phyloP scores from a whole-genome alignment of 768 basidiomycete genomes.

The Amylocystis lapponica region DNA sequence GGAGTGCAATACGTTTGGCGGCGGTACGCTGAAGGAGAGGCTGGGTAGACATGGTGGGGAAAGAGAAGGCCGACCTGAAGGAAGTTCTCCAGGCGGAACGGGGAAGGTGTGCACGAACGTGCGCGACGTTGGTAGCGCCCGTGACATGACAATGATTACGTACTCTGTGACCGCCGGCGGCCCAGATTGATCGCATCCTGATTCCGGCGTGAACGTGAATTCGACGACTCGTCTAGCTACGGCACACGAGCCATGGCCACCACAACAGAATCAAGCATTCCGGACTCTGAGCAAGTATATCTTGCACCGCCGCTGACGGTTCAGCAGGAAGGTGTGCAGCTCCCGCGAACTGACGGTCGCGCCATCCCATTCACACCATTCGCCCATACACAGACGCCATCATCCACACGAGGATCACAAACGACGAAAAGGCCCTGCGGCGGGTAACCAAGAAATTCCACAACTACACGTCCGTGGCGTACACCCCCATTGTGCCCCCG shows the following conservation, averaged over 20 bases:
- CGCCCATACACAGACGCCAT: slow-evolving; percentile 53
- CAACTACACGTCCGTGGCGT: slow-evolving; percentile 56
- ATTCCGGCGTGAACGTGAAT: too few relatives aligned
- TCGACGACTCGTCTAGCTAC: too few relatives aligned
- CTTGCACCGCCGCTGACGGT: slow-evolving; percentile 16
- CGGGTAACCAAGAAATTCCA: slow-evolving; percentile 81
- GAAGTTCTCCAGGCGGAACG: slow-evolving; percentile 1
- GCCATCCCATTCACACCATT: not conserved
- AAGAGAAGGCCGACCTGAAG: not conserved
- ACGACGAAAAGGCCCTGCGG: slow-evolving; percentile 74
- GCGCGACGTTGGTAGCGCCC: slow-evolving; percentile 19
- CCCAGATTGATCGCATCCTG: too few relatives aligned
- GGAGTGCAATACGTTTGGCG: slow-evolving; percentile 91
- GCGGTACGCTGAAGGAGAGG: slow-evolving; percentile 95
- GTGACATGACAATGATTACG: slow-evolving; percentile 1
- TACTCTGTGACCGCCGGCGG: not conserved
- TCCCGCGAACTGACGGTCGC: not conserved
- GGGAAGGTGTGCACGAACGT: slow-evolving; percentile 23
- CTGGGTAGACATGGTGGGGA: slow-evolving; percentile 84
- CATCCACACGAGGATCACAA: slow-evolving; percentile 74
- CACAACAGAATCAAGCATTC: too few relatives aligned
- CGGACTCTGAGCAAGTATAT: slow-evolving; percentile 5
- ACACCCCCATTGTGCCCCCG: slow-evolving; percentile 33
- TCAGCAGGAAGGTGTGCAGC: slow-evolving; percentile 25
- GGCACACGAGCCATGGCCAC: too few relatives aligned